Base-by-base conservation (phyloP, 192 early-diverging fungal genomes). In the Podila epicladia region DNA sequence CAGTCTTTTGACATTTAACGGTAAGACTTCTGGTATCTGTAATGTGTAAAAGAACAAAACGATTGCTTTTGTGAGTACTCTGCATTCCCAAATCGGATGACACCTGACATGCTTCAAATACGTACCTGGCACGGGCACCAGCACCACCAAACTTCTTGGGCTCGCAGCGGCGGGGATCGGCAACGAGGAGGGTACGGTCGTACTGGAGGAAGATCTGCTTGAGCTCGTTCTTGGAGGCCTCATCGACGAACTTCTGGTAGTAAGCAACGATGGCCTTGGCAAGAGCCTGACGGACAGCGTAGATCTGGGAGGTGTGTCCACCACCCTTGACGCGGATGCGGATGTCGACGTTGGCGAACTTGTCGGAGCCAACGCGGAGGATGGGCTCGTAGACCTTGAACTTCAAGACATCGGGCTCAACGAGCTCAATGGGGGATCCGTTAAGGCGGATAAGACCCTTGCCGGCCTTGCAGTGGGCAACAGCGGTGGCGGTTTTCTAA, bases 81-180 rank as follows among this genome's bases (percentile, higher is more conserved):
- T 26, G 4, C n/a, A n/a, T 12, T 6, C 5, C 11, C 63, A 64
- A 37, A 37, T 37, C 3, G 1, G 41, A 45, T 4, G 4, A 1
- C 2, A 4, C 41, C 41, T 3, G 13, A 3, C 11, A 45, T 45
- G 41, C 41, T 31, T 4, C 9, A 48, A 48, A 20, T 83, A 73
- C 29, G 93, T 87, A 65, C 96, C 89, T 93, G 80, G 97, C 93
- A 89, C 98, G 95, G 86, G 98, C 98, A 95, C 98, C 98, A 74
- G 88, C 89, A 91, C 98, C 98, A 88, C 97, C 98, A 84, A 99
- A 99, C 93, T 98, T 99, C 96, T 99, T 99, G 88, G 98, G 95
- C 86, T 99, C 98, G 89, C 94, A 96, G 82, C 98, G 97, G 88
- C 98, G 96, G 72, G 97, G 96, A 87, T 98, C 97, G 70, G 97